Evolutionary conservation across 2,329 filamentous ascomycete species (phyloP).

Genomic region (Lachnellula cervina): DNA sequence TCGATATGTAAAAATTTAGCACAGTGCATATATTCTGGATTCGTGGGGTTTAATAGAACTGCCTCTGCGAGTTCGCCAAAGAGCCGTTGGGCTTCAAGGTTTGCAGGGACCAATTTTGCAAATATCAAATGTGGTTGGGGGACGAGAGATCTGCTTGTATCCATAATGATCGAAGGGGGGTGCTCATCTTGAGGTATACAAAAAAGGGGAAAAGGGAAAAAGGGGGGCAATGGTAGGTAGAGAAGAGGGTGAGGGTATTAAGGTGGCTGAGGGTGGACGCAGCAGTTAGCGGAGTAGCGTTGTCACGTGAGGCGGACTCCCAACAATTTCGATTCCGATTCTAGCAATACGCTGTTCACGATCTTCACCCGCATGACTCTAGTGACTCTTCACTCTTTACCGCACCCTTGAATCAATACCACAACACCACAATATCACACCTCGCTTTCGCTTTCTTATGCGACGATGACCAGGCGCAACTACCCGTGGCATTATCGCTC

Average conservation of each 20-base stretch:
- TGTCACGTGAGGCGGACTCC: neutral
- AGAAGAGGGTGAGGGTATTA: neutral
- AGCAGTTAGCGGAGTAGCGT: neutral
- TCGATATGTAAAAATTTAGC: no score
- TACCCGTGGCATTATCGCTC: neutral
- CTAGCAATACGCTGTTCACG: neutral
- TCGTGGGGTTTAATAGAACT: no score
- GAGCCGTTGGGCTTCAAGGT: neutral
- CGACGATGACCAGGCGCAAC: neutral
- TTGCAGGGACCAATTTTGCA: neutral
- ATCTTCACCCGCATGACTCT: neutral
- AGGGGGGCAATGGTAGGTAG: neutral
- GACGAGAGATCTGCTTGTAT: neutral
- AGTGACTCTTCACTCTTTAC: neutral
- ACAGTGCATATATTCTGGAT: no score
- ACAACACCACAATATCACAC: neutral
- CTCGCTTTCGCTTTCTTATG: neutral
- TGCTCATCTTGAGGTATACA: neutral
- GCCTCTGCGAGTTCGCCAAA: neutral
- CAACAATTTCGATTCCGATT: neutral
- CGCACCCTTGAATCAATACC: neutral
- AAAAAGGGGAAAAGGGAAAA: no score
- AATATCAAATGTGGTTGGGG: neutral
- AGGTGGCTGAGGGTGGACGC: neutral
- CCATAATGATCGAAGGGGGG: neutral